Evolutionary conservation across 176 grass and related monocot species (phyloP).

Genomic region (Rhynchospora pubera): DNA sequence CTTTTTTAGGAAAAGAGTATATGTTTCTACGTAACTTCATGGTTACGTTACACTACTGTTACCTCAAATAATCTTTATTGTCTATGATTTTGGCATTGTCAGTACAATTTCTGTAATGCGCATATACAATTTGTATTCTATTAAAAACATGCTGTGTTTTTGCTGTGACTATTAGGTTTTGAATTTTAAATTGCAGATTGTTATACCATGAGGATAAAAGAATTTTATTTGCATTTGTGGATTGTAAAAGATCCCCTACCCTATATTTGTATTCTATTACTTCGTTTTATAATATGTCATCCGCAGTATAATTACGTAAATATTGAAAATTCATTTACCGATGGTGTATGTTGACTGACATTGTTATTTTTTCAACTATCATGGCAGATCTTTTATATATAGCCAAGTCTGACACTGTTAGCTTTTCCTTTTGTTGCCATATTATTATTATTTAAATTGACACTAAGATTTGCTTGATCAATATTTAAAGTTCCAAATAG

Average conservation of each 20-base stretch:
- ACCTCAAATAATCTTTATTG: no score
- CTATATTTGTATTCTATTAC: background rate
- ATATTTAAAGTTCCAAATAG: background rate
- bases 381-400: no score
- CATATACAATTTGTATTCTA: background rate
- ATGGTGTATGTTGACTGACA: background rate
- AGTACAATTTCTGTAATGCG: background rate
- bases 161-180: background rate
- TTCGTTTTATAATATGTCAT: background rate
- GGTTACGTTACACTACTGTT: no score
- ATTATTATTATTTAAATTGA: background rate
- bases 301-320: background rate
- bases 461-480: background rate
- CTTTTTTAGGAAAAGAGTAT: background rate
- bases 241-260: background rate
- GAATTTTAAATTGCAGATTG: background rate
- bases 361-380: no score
- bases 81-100: background rate
- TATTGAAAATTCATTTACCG: background rate
- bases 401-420: no score
- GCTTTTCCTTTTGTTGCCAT: background rate
- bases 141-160: background rate
- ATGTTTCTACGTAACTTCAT: background rate
- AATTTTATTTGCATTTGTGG: background rate
- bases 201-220: background rate